Conservation (phyloP, 1,284 basidiomycete genomes). For the Gymnopus androsaceus region DNA sequence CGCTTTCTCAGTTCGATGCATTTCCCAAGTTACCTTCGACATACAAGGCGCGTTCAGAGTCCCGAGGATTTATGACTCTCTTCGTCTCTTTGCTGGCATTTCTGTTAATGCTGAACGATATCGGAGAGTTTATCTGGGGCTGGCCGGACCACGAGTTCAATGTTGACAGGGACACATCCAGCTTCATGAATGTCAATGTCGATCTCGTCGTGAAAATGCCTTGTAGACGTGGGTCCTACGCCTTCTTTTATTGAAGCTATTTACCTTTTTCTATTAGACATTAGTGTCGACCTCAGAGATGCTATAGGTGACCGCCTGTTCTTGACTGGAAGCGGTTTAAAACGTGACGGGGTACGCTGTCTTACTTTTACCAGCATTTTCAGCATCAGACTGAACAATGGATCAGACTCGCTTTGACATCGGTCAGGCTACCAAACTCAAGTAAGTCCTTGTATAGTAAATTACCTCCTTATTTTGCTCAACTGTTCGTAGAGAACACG, state of each 20-base stretch:
- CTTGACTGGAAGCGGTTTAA: slow-evolving; percentile 76
- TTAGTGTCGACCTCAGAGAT: slow-evolving; percentile 90
- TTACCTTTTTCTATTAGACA: slow-evolving; percentile 44
- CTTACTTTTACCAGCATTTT: neutral
- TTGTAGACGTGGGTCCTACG: slow-evolving; percentile 73
- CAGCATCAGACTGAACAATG: neutral
- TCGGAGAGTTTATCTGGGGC: slow-evolving; percentile 90
- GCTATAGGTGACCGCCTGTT: slow-evolving; percentile 90
- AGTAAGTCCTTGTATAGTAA: slow-evolving; percentile 41
- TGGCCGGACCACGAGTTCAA: slow-evolving; percentile 87
- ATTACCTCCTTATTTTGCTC: neutral
- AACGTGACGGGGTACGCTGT: slow-evolving; percentile 76
- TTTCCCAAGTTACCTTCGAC: slow-evolving; percentile 89
- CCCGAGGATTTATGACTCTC: slow-evolving; percentile 87
- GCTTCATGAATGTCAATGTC: slow-evolving; percentile 81
- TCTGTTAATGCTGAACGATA: slow-evolving; percentile 81
- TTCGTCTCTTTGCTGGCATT: slow-evolving; percentile 74
- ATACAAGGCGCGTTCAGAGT: slow-evolving; percentile 84
- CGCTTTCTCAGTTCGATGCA: slow-evolving; percentile 69
- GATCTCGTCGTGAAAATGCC: slow-evolving; percentile 93
- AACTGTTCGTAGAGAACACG: slow-evolving; percentile 50
- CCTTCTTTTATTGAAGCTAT: neutral
- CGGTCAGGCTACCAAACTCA: slow-evolving; percentile 76
- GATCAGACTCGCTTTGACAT: slow-evolving; percentile 78
- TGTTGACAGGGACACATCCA: slow-evolving; percentile 67